Conservation (phyloP, 192 early-diverging fungal species). For the Lobosporangium transversale region DNA sequence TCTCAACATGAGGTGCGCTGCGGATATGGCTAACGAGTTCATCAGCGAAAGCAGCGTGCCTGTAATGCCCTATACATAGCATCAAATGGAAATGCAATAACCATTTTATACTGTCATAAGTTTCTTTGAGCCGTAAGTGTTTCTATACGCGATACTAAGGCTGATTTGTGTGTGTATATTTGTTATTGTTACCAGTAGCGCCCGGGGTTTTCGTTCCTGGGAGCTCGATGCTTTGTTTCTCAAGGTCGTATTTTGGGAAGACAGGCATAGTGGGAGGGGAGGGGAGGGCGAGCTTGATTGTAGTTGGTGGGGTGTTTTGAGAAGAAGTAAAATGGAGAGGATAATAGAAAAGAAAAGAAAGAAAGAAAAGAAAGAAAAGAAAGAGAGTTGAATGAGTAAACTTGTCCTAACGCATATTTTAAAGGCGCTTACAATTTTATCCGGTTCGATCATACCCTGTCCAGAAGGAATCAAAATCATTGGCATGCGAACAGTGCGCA, state of each 20-base stretch:
- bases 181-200: slow-evolving; percentile 52
- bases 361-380: slow-evolving; percentile 1
- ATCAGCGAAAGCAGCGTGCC: slow-evolving; percentile 2
- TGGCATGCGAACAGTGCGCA: too few species aligned
- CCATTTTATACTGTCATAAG: too few species aligned
- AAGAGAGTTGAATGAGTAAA: slow-evolving; percentile 8
- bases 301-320: not conserved
- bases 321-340: not conserved
- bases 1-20: slow-evolving; percentile 25
- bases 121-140: too few species aligned
- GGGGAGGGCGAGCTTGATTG: not conserved
- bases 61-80: slow-evolving; percentile 15
- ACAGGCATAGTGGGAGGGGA: slow-evolving; percentile 17
- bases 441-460: too few species aligned
- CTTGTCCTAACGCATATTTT: too few species aligned
- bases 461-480: too few species aligned
- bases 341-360: not conserved
- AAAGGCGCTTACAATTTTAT: too few species aligned
- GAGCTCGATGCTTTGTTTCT: slow-evolving; percentile 54
- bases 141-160: too few species aligned
- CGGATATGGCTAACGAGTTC: slow-evolving; percentile 10
- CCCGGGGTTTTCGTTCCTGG: slow-evolving; percentile 55
- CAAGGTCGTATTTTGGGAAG: slow-evolving; percentile 39
- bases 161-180: not conserved
- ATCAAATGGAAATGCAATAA: not conserved